Conservation (phyloP, 1,284 basidiomycete genomes). For the Erythrobasidium hasegawianum region DNA sequence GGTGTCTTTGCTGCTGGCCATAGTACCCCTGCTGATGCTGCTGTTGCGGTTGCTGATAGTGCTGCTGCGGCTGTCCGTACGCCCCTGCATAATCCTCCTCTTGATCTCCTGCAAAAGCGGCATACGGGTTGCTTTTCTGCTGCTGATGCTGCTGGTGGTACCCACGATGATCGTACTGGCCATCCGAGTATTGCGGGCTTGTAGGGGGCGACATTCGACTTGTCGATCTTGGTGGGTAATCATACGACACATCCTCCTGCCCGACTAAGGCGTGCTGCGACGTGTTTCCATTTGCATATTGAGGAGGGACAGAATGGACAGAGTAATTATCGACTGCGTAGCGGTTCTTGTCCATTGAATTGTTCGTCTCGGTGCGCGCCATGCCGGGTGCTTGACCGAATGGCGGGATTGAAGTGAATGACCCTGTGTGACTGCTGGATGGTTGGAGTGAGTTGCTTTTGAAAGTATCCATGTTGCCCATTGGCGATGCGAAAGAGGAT, state of each 20-base stretch:
- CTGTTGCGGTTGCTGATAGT: too few relatives aligned
- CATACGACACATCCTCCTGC: background rate
- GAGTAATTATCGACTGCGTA: conserved; percentile 17
- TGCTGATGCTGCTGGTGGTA: background rate
- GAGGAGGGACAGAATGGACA: conserved; percentile 27
- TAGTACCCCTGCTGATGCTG: conserved; percentile 13
- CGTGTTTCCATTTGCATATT: conserved; percentile 1
- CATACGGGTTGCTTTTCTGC: conserved; percentile 2
- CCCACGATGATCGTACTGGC: background rate
- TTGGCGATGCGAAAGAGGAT: conserved; percentile 30
- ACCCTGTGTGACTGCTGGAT: too few relatives aligned
- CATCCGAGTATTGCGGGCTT: background rate
- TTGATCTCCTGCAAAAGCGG: conserved; percentile 12
- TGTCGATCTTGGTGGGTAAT: background rate
- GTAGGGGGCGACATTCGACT: background rate
- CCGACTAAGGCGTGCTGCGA: background rate
- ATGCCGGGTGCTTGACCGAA: conserved; percentile 11
- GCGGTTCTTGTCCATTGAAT: conserved; percentile 27
- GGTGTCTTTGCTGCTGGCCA: too few relatives aligned
- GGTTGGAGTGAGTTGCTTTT: too few relatives aligned
- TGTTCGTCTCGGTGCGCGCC: conserved; percentile 12
- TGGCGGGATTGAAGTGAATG: background rate
- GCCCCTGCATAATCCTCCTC: background rate
- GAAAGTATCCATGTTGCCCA: conserved; percentile 22
- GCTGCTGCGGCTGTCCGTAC: background rate